Base-by-base conservation (phyloP, 495 filamentous ascomycete genomes). In the Penicillium bovifimosum region DNA sequence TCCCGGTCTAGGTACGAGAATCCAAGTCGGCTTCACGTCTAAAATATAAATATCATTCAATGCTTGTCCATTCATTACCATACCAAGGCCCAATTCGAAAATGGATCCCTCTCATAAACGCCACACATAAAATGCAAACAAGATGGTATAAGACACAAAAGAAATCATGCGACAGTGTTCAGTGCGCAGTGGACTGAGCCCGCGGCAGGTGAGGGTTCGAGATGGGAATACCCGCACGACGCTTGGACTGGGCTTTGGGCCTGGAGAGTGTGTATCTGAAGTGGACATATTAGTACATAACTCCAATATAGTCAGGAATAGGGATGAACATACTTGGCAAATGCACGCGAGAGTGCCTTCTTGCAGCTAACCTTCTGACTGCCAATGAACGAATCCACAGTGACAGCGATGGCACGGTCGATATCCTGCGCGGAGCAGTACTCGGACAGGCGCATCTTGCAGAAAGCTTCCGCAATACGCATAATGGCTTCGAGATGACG, bases 401-500 rank as follows among this genome's bases (percentile, higher is more conserved):
- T 95, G 11, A 97, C 95, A 6, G 91, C 91, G 60, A 99, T 97
- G 41, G 93, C 95, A 48, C 93, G 86, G 70, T 99, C 95, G 53
- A 99, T 95, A 64, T 99, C 95, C 52, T 85, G 81, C 13, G 85
- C 67, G 7, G 85, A 86, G 67, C 91, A 95, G 72, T 95, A 96
- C 58, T 99, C 95, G 0, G 85, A 89, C 28, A 99, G 76, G 26
- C 91, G 87, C 91, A 96, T 96, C 61, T 92, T 91, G 76, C 86
- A 91, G 78, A 96, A 96, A 14, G 90, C 72, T 66, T 96, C 91
- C 47, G 79, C 79, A 69, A 95, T 95, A 68, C 91, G 88, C 79
- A 96, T 92, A 66, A 96, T 96, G 58, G 91, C 91, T 83, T 96
- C 91, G 20, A 96, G 76, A 71, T 99, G 95, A 73, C 95, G 90